A percentile compares a stretch with the other conserved stretches of the same genome.
Conservation (phyloP, 179 eudicot genomes). For the Gypsophila paniculata region DNA sequence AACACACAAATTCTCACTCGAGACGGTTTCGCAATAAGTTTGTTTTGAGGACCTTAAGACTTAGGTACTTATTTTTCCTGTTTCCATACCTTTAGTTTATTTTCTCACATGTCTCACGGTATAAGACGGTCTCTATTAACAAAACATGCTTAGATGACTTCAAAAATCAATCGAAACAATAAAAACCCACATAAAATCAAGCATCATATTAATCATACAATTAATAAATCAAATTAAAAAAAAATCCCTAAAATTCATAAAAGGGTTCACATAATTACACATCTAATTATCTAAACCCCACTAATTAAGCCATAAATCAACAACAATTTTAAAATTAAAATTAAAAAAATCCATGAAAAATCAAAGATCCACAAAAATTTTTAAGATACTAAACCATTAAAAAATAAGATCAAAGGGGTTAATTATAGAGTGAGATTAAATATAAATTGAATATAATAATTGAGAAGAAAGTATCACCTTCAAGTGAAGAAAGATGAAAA, state of each 20-base stretch:
- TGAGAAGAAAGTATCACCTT: neutral
- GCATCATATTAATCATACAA: neutral
- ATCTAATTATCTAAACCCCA: too few relatives aligned
- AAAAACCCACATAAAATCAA: neutral
- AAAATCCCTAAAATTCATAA: too few relatives aligned
- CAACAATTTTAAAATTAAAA: too few relatives aligned
- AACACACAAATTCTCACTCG: too few relatives aligned
- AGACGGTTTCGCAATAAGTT: too few relatives aligned
- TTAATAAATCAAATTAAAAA: too few relatives aligned
- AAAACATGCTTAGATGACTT: neutral
- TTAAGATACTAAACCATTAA: too few relatives aligned
- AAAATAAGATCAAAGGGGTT: neutral
- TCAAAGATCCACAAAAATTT: neutral
- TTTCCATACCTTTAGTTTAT: too few relatives aligned
- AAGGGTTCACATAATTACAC: neutral
- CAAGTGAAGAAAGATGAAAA: slow-evolving; percentile 5
- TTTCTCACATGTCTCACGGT: too few relatives aligned
- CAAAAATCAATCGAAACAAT: neutral
- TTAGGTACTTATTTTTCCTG: too few relatives aligned
- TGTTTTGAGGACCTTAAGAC: too few relatives aligned
- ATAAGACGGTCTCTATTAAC: neutral
- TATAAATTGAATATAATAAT: neutral
- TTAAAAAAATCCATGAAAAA: neutral
- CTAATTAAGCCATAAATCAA: too few relatives aligned
- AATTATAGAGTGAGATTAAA: neutral